A percentile compares a stretch with the other conserved stretches of the same genome.
Conservation (phyloP, 2,329 filamentous ascomycete species). For the Bipolaris sorokiniana region DNA sequence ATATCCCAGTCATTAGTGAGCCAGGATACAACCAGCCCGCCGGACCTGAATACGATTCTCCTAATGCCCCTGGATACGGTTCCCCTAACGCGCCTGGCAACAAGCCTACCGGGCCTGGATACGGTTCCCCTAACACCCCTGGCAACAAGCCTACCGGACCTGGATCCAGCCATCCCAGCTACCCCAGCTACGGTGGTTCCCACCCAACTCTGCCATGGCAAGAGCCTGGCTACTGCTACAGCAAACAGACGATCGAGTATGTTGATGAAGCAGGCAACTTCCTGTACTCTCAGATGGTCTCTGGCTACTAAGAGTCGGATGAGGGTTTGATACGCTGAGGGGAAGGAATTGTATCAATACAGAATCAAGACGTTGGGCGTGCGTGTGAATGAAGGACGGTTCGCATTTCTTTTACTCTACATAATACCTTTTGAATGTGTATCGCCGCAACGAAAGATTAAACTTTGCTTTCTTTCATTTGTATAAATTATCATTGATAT, state of each 20-base stretch:
- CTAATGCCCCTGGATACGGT: not conserved
- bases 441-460: constrained; percentile 10
- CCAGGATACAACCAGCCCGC: constrained; percentile 19
- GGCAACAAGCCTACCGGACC: constrained; percentile 6
- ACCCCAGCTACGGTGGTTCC: constrained; percentile 16
- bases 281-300: constrained; percentile 33
- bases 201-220: constrained; percentile 29
- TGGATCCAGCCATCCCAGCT: constrained; percentile 1
- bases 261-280: constrained; percentile 43
- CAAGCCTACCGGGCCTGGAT: constrained; percentile 2
- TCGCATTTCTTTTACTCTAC: constrained; percentile 3
- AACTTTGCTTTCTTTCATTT: constrained; percentile 11
- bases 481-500: constrained; percentile 16
- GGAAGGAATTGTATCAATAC: not conserved
- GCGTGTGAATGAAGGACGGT: constrained; percentile 8
- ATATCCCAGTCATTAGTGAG: constrained; percentile 11
- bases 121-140: not conserved
- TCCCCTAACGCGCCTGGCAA: no score
- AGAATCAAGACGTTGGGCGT: constrained; percentile 1
- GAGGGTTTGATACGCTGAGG: not conserved
- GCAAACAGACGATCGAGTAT: constrained; percentile 42
- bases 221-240: constrained; percentile 41
- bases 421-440: constrained; percentile 20
- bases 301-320: not conserved
- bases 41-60: not conserved